Evolutionary conservation across 139 green algal species (phyloP).

Genomic region (Coccomyxa sp.): DNA sequence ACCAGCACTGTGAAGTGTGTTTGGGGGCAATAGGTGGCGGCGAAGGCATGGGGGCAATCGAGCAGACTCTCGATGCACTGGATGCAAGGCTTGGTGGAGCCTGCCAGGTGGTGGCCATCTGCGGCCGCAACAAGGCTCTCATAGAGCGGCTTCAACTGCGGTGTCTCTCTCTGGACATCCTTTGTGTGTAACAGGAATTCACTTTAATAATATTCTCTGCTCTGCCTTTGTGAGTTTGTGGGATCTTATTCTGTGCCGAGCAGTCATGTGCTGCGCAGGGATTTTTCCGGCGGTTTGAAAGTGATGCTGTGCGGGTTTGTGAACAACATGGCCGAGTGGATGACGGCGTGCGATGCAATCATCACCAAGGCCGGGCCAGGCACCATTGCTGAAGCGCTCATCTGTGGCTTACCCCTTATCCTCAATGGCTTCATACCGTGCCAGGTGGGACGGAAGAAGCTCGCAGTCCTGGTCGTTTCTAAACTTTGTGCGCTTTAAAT

Average conservation of each 20-base stretch:
- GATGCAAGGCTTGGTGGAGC: conserved; percentile 25
- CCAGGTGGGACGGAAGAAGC: conserved; percentile 32
- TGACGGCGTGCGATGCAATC: conserved; percentile 82
- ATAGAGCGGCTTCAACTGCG: conserved; percentile 47
- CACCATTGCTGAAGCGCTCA: conserved; percentile 96
- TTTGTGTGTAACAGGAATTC: background rate
- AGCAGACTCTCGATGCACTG: conserved; percentile 80
- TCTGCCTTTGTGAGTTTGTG: background rate
- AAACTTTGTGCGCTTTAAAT: background rate
- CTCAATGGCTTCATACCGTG: conserved; percentile 95
- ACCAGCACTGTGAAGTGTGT: too few relatives aligned
- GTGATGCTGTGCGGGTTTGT: conserved; percentile 79
- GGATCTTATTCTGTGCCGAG: background rate
- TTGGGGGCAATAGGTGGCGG: conserved; percentile 61
- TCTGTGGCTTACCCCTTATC: conserved; percentile 90
- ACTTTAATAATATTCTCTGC: background rate
- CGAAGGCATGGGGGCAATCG: conserved; percentile 94
- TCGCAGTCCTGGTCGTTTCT: background rate
- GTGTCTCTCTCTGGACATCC: conserved; percentile 8
- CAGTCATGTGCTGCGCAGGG: conserved; percentile 2
- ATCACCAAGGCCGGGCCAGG: conserved; percentile 81
- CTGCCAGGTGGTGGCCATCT: conserved; percentile 87
- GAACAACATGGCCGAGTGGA: conserved; percentile 92
- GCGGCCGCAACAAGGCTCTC: conserved; percentile 87
- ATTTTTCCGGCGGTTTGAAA: conserved; percentile 24